Evolutionary conservation across 176 grass and related monocot species (phyloP).

Genomic region (Zea luxurians): DNA sequence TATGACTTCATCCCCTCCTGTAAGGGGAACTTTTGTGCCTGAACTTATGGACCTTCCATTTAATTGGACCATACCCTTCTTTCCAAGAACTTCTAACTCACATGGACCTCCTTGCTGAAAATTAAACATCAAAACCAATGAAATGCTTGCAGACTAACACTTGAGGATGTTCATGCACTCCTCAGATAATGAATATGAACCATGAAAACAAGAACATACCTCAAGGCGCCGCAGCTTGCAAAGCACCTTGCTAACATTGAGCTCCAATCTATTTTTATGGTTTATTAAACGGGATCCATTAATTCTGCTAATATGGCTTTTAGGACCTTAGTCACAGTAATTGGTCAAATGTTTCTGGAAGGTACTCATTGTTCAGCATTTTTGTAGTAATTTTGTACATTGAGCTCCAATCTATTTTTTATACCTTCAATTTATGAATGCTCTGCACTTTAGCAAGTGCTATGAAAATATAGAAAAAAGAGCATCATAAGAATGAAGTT

Average conservation of each 20-base stretch:
- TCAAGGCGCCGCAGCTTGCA: constrained; percentile 73
- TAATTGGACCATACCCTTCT: constrained; percentile 76
- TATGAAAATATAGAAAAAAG: too few relatives aligned
- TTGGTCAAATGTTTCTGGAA: too few relatives aligned
- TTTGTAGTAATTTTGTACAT: too few relatives aligned
- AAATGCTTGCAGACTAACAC: constrained; percentile 26
- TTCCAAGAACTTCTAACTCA: constrained; percentile 83
- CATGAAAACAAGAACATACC: constrained; percentile 48
- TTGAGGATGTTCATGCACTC: constrained; percentile 11
- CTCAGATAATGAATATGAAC: constrained; percentile 12
- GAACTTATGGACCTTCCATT: constrained; percentile 60
- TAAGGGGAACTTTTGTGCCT: constrained; percentile 62
- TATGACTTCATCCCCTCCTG: constrained; percentile 88
- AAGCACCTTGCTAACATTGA: constrained; percentile 82
- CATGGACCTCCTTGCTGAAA: constrained; percentile 40
- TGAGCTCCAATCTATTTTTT: too few relatives aligned
- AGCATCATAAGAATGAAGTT: too few relatives aligned
- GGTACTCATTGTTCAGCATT: too few relatives aligned
- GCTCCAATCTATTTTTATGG: too few relatives aligned
- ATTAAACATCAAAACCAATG: constrained; percentile 19
- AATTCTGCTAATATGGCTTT: too few relatives aligned
- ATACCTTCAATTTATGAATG: too few relatives aligned
- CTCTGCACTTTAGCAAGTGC: too few relatives aligned
- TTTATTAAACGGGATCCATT: too few relatives aligned
- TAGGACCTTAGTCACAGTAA: too few relatives aligned